Evolutionary conservation across 257 asterid species (phyloP).

Genomic region (Solanum pinnatisectum): DNA sequence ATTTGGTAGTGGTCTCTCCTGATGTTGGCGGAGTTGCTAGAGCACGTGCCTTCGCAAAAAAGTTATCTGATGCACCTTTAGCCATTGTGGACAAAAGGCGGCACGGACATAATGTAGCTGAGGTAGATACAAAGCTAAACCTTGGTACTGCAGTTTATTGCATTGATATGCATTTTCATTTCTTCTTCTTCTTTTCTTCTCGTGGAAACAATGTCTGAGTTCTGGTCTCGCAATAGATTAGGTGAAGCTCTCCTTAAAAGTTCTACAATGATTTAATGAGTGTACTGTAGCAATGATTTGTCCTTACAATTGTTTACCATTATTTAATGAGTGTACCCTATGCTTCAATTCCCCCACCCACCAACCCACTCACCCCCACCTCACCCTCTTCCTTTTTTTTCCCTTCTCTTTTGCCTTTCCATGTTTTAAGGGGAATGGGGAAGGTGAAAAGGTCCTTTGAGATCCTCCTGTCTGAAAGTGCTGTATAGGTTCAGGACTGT

Average conservation of each 20-base stretch:
- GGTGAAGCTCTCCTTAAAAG: neutral
- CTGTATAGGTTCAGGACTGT: neutral
- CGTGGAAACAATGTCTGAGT: neutral
- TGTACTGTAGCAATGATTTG: neutral
- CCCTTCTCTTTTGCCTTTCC: neutral
- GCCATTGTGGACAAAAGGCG: conserved; percentile 97
- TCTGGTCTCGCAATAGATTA: neutral
- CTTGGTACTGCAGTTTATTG: neutral
- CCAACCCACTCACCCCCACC: neutral
- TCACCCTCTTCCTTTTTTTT: no score
- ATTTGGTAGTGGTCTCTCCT: conserved; percentile 90
- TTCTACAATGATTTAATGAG: neutral
- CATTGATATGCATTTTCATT: neutral
- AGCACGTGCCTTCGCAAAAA: conserved; percentile 91
- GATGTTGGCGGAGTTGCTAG: conserved; percentile 98
- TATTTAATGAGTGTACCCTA: neutral
- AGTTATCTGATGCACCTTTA: conserved; percentile 89
- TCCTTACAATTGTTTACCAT: neutral
- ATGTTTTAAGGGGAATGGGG: neutral
- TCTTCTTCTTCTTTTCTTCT: neutral
- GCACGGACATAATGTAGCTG: conserved; percentile 77
- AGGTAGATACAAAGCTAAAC: conserved; percentile 35
- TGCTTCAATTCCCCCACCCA: neutral
- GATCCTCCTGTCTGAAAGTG: neutral
- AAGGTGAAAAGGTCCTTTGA: neutral